Evolutionary conservation across 306 rosid species (phyloP).

Genomic region (Medicago ruthenica): DNA sequence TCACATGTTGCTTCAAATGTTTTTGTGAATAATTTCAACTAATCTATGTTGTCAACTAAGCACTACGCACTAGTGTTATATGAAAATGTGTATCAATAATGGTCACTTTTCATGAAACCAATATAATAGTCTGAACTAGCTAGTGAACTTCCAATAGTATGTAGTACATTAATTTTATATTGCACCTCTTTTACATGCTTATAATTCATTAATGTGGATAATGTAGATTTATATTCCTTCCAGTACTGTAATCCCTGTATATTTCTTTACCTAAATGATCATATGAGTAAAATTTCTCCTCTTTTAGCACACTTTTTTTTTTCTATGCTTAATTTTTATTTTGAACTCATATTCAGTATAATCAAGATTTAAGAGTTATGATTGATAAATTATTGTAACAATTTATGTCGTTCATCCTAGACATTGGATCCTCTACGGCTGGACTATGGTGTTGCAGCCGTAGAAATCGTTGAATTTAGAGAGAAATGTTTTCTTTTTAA

Average conservation of each 20-base stretch:
- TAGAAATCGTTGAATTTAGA: no score
- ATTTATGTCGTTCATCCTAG: neutral
- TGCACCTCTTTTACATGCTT: slow-evolving; percentile 38
- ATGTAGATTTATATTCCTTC: slow-evolving; percentile 48
- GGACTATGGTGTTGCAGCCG: no score
- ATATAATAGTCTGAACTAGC: neutral
- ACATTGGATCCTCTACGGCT: no score
- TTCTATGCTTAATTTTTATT: no score
- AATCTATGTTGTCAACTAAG: slow-evolving; percentile 13
- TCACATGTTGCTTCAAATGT: slow-evolving; percentile 28
- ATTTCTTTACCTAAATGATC: no score
- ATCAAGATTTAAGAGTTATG: slow-evolving; percentile 9
- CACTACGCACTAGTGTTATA: slow-evolving; percentile 18
- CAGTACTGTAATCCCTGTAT: neutral
- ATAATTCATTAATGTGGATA: slow-evolving; percentile 22
- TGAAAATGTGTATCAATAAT: slow-evolving; percentile 2
- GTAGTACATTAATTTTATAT: slow-evolving; percentile 21
- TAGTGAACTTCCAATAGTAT: slow-evolving; percentile 5
- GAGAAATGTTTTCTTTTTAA: no score
- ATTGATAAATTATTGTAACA: slow-evolving; percentile 17
- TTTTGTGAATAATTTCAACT: slow-evolving; percentile 19
- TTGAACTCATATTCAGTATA: neutral
- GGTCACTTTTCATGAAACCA: slow-evolving; percentile 16
- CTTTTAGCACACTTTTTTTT: neutral
- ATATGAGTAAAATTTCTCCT: slow-evolving; percentile 43